phyloP scores from a whole-genome alignment of 768 basidiomycete species.

The Mycena sanguinolenta region DNA sequence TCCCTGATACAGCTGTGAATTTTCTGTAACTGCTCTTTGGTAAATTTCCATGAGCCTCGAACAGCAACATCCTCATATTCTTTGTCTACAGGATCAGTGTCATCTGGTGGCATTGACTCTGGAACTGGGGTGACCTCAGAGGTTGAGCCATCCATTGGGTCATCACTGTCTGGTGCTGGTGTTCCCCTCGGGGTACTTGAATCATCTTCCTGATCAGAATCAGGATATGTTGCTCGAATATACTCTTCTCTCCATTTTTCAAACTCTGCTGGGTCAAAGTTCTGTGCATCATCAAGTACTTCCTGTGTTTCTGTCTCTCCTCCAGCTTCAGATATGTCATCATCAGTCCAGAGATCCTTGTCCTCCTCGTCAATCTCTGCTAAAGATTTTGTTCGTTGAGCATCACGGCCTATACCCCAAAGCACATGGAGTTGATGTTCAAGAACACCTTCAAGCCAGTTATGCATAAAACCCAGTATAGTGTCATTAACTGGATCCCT shows the following conservation, averaged over 20 bases:
- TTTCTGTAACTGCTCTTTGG: slow-evolving; percentile 1
- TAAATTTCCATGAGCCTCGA: slow-evolving; percentile 19
- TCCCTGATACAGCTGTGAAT: slow-evolving; percentile 20
- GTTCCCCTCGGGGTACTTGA: slow-evolving; percentile 11
- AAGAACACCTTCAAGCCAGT: too few relatives aligned
- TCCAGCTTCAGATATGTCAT: slow-evolving; percentile 29
- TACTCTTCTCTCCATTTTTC: slow-evolving; percentile 21
- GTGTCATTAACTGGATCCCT: too few relatives aligned
- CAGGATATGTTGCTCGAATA: slow-evolving; percentile 4
- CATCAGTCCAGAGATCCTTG: slow-evolving; percentile 29
- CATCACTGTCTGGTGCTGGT: slow-evolving; percentile 21
- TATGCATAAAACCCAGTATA: too few relatives aligned
- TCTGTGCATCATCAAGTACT: neutral
- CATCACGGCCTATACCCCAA: slow-evolving; percentile 32
- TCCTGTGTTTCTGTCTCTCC: slow-evolving; percentile 17
- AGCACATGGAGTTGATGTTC: too few relatives aligned
- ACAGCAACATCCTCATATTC: slow-evolving; percentile 28
- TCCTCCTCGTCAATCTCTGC: slow-evolving; percentile 25
- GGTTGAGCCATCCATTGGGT: slow-evolving; percentile 23
- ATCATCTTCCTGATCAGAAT: slow-evolving; percentile 16
- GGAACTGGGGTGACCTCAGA: slow-evolving; percentile 19
- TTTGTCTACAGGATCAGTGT: slow-evolving; percentile 2
- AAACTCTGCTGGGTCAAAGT: slow-evolving; percentile 5
- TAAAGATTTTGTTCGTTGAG: slow-evolving; percentile 15
- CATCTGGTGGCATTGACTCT: slow-evolving; percentile 3